These are phyloP conservation scores for Austroboletus festivus DNA, from an alignment of 768 basidiomycete genomes.

Conservation along the genomic window DNA sequence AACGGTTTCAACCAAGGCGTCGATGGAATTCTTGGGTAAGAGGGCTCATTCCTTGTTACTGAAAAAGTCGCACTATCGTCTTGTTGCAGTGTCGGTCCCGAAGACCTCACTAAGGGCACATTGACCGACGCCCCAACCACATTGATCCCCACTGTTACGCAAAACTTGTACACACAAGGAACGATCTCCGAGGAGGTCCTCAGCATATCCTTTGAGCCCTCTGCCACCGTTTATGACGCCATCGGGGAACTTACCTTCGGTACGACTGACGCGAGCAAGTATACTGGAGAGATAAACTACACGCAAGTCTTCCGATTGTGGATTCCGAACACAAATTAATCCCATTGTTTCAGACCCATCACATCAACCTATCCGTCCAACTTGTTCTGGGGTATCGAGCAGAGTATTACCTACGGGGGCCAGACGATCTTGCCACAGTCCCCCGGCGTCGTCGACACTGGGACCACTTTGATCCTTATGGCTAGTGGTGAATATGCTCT, in stretches of 20 bases:
- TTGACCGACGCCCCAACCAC: not conserved
- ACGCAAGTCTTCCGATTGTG: conserved; percentile 29
- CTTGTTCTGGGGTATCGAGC: not conserved
- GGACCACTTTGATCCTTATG: conserved; percentile 50
- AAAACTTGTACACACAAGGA: conserved; percentile 46
- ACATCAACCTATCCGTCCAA: not conserved
- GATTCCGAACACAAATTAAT: not conserved
- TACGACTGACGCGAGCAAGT: conserved; percentile 24
- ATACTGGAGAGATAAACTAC: conserved; percentile 39
- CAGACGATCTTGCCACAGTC: not conserved
- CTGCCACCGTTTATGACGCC: conserved; percentile 14
- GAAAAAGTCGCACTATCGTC: not conserved
- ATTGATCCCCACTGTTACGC: conserved; percentile 53
- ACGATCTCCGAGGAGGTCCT: conserved; percentile 40
- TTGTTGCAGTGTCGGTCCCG: conserved; percentile 54
- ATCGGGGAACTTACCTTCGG: conserved; percentile 60
- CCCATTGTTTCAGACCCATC: not conserved
- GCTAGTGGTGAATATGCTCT: conserved; percentile 41
- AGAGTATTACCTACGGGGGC: not conserved
- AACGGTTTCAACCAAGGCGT: conserved; percentile 41
- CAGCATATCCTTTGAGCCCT: conserved; percentile 54
- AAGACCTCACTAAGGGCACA: conserved; percentile 46
- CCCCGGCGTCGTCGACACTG: conserved; percentile 36
- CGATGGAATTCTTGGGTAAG: conserved; percentile 66
- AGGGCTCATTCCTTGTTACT: not conserved